Conservation (phyloP, 257 asterid species). For the Coffea eugenioides region DNA sequence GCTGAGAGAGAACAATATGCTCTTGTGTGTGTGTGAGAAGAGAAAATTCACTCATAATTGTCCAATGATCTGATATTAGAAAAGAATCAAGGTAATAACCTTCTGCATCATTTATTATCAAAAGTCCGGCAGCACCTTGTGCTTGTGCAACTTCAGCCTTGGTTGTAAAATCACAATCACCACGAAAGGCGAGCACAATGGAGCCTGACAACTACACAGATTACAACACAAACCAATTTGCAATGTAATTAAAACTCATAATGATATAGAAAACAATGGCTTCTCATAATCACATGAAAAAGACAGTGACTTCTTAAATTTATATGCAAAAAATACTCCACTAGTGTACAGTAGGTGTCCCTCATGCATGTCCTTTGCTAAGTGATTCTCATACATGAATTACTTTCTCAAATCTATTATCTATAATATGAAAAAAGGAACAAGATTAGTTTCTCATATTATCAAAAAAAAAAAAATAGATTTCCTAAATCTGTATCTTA, state of each 20-base stretch:
- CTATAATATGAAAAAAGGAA: background rate
- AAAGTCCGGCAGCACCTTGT: constrained; percentile 74
- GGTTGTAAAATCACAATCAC: constrained; percentile 75
- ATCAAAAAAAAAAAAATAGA: background rate
- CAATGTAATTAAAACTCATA: background rate
- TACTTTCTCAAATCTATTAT: background rate
- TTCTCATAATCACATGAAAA: background rate
- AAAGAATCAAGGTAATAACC: constrained; percentile 46
- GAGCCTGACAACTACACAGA: constrained; percentile 65
- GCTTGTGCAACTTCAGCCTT: constrained; percentile 85
- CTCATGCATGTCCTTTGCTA: background rate
- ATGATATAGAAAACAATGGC: background rate
- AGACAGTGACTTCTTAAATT: background rate
- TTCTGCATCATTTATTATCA: constrained; percentile 74
- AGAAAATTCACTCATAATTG: background rate
- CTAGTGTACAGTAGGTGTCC: background rate
- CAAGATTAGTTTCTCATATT: background rate
- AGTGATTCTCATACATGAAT: background rate
- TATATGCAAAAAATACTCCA: background rate
- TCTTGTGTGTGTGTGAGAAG: background rate
- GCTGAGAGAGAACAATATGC: background rate
- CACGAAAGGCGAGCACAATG: constrained; percentile 70
- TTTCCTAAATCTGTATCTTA: background rate
- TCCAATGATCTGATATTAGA: constrained; percentile 17
- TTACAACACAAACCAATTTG: constrained; percentile 22